phyloP scores from a whole-genome alignment of 2,329 filamentous ascomycete species.

The Colletotrichum sp. region DNA sequence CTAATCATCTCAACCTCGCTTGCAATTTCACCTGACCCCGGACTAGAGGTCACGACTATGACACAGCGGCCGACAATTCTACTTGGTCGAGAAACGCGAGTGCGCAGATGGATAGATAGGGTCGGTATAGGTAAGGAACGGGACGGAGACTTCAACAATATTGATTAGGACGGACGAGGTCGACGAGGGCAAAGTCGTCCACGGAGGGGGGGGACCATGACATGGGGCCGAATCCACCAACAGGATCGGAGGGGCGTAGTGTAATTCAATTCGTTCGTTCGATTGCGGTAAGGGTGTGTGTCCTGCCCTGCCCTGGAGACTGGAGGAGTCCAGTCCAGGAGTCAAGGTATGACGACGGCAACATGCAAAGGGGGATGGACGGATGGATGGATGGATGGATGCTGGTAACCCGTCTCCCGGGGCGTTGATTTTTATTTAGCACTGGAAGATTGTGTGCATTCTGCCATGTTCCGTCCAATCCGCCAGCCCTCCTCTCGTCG shows the following conservation, averaged over 20 bases:
- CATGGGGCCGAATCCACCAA: neutral
- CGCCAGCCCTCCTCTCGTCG: neutral
- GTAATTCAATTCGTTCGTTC: slow-evolving; percentile 5
- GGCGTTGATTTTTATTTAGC: neutral
- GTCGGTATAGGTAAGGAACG: neutral
- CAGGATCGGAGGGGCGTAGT: neutral
- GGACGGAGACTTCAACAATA: neutral
- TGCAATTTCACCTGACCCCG: neutral
- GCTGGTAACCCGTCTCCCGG: slow-evolving; percentile 8
- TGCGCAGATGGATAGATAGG: neutral
- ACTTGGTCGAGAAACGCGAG: neutral
- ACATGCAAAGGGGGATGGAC: neutral
- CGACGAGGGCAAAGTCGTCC: neutral
- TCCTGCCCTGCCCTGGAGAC: neutral
- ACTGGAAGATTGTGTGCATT: neutral
- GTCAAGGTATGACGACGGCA: slow-evolving; percentile 9
- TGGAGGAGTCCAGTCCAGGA: neutral
- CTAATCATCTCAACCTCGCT: neutral
- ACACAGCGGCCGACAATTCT: neutral
- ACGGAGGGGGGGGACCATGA: neutral
- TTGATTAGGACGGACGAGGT: neutral
- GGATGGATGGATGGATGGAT: neutral
- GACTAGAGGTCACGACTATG: neutral
- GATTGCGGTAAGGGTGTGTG: neutral
- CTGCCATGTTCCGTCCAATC: neutral